Evolutionary conservation across 768 basidiomycete species (phyloP).

Genomic region (Steccherinum ochraceum): DNA sequence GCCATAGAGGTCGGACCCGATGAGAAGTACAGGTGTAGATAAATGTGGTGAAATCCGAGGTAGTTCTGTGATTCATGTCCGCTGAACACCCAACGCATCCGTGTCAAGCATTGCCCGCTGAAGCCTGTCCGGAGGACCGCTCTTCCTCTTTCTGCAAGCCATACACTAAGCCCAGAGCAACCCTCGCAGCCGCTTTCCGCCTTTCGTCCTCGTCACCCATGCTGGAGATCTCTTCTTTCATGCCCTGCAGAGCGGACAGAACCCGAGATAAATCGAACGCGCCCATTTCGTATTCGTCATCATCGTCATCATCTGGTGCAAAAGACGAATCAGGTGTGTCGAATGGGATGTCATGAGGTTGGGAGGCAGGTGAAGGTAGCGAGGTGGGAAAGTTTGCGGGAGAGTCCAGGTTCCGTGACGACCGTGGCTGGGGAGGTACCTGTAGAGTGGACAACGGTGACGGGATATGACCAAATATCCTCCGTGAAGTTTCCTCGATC

Average conservation of each 20-base stretch:
- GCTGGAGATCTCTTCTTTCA: constrained; percentile 69
- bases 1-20: no score
- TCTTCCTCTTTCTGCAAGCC: constrained; percentile 38
- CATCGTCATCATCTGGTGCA: constrained; percentile 13
- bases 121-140: not conserved
- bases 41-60: no score
- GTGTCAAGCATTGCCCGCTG: no score
- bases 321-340: constrained; percentile 3
- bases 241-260: constrained; percentile 52
- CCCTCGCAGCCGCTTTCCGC: constrained; percentile 61
- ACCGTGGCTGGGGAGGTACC: not conserved
- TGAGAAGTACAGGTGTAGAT: no score
- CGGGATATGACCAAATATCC: constrained; percentile 21
- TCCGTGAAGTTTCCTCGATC: constrained; percentile 23
- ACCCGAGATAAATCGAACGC: constrained; percentile 60
- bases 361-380: not conserved
- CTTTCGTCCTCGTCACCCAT: constrained; percentile 60
- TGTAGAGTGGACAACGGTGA: constrained; percentile 4
- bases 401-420: not conserved
- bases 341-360: not conserved
- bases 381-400: not conserved
- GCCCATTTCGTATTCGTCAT: constrained; percentile 18
- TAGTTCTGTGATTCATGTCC: no score
- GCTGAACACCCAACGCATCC: no score
- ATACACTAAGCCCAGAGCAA: constrained; percentile 69